phyloP scores from a whole-genome alignment of 768 basidiomycete species.

The Pleurotus sapidus region DNA sequence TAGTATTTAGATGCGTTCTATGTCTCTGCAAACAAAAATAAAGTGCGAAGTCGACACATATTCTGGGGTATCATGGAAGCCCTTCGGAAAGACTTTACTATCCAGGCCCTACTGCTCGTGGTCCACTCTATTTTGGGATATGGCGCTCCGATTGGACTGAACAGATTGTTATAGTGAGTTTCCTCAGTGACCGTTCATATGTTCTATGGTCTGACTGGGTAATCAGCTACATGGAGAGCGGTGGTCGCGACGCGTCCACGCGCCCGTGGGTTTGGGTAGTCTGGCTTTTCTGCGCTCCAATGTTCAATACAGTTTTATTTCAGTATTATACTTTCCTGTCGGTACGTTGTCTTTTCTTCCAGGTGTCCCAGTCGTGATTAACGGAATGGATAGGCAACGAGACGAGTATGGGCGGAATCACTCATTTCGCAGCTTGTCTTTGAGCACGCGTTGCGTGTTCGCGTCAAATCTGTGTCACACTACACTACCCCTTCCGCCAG shows the following conservation, averaged over 20 bases:
- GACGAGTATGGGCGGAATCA: slow-evolving; percentile 40
- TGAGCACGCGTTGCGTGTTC: slow-evolving; percentile 53
- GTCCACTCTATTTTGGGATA: slow-evolving; percentile 24
- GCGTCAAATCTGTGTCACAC: slow-evolving; percentile 47
- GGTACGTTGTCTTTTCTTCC: slow-evolving; percentile 33
- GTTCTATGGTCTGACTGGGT: not conserved
- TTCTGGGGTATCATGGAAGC: slow-evolving; percentile 28
- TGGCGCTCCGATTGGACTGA: slow-evolving; percentile 37
- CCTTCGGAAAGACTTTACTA: slow-evolving; percentile 32
- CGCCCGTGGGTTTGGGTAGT: slow-evolving; percentile 72
- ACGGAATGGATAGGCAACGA: slow-evolving; percentile 32
- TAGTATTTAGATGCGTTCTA: slow-evolving; percentile 14
- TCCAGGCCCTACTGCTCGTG: slow-evolving; percentile 24
- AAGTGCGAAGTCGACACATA: slow-evolving; percentile 10
- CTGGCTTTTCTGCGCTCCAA: slow-evolving; percentile 47
- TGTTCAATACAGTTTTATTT: slow-evolving; percentile 36
- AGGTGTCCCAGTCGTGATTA: not conserved
- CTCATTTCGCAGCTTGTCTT: slow-evolving; percentile 39
- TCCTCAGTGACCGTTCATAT: not conserved
- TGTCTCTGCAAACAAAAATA: slow-evolving; percentile 20
- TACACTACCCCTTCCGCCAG: slow-evolving; percentile 8
- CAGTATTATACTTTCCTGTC: slow-evolving; percentile 54
- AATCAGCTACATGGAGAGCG: slow-evolving; percentile 54
- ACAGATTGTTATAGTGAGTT: slow-evolving; percentile 35
- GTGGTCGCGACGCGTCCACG: slow-evolving; percentile 42